phyloP scores from a whole-genome alignment of 116 monocot species.

The Cymodocea nodosa region DNA sequence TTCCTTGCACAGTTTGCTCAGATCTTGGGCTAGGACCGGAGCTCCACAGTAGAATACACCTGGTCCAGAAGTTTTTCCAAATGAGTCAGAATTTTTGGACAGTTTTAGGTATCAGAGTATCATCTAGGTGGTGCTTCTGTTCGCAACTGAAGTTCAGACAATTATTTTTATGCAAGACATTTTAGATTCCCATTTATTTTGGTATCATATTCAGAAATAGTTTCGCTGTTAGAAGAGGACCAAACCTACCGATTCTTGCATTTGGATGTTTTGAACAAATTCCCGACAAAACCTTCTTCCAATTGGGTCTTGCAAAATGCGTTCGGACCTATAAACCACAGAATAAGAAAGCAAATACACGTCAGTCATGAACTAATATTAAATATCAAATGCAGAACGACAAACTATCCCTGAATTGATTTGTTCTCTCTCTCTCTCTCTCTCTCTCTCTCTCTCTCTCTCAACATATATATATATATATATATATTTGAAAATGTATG shows the following conservation, averaged over 20 bases:
- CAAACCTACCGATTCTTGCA: conserved; percentile 59
- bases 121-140: no score
- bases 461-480: no score
- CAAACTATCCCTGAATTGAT: no score
- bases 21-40: conserved; percentile 70
- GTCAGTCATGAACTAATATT: no score
- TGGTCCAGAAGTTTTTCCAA: conserved; percentile 13
- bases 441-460: no score
- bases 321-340: no score
- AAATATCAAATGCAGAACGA: no score
- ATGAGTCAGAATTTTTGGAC: neutral
- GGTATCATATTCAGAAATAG: neutral
- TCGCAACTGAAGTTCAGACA: neutral
- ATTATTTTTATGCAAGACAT: neutral
- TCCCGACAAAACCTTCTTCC: conserved; percentile 8
- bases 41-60: conserved; percentile 96
- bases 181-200: neutral
- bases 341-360: no score
- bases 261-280: conserved; percentile 61
- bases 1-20: conserved; percentile 79
- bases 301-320: conserved; percentile 8
- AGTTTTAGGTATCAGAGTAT: no score
- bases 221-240: neutral
- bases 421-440: no score
- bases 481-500: no score